These are phyloP conservation scores for Ustulina deusta DNA, from an alignment of 2,329 filamentous ascomycete species.

Conservation along the genomic window DNA sequence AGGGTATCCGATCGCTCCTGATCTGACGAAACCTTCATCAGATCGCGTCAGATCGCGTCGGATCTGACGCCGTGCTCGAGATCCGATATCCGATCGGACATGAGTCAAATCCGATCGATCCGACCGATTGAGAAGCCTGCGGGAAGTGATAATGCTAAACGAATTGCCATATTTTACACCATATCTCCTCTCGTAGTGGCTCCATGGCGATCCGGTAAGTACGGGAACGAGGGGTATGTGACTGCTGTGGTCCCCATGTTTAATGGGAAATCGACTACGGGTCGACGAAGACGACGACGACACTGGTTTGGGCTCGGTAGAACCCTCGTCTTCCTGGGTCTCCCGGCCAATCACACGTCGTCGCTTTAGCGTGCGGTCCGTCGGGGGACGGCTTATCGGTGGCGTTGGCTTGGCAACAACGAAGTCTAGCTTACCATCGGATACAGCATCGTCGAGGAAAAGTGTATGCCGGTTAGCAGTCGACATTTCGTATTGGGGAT, in stretches of 20 bases:
- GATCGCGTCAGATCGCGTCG: too few relatives aligned
- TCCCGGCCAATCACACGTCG: not conserved
- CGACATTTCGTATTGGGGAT: conserved; percentile 3
- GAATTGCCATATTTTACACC: conserved; percentile 7
- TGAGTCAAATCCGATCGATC: too few relatives aligned
- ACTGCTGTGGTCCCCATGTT: not conserved
- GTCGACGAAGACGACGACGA: not conserved
- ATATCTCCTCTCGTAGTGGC: conserved; percentile 18
- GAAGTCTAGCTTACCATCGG: not conserved
- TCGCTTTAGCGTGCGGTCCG: not conserved
- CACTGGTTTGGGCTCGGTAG: not conserved
- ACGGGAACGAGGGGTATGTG: not conserved
- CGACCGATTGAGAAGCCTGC: too few relatives aligned
- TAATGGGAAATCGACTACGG: conserved; percentile 2
- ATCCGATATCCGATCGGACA: too few relatives aligned
- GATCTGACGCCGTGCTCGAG: too few relatives aligned
- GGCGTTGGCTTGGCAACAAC: not conserved
- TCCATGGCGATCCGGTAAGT: conserved; percentile 5
- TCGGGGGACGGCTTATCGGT: not conserved
- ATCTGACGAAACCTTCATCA: too few relatives aligned
- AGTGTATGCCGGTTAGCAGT: not conserved
- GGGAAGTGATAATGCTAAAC: conserved; percentile 14
- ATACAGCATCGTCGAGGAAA: conserved; percentile 1
- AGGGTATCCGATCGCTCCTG: too few relatives aligned
- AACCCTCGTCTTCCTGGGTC: not conserved